Conservation (phyloP, 306 rosid genomes). For the Prinsepia uniflora region DNA sequence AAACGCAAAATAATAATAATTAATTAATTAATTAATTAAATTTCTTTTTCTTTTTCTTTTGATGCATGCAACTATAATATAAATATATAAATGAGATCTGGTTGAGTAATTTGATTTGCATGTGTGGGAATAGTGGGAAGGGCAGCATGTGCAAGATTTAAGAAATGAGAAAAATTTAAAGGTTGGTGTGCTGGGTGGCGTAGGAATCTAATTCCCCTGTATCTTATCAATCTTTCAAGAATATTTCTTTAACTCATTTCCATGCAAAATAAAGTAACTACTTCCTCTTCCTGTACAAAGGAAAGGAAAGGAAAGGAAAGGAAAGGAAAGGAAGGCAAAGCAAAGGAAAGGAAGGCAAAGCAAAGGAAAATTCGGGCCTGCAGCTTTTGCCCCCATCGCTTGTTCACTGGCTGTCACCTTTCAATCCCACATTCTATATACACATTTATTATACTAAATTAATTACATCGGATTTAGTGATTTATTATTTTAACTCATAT, state of each 20-base stretch:
- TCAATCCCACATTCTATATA: neutral
- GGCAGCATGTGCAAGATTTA: conserved; percentile 26
- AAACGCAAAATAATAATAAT: neutral
- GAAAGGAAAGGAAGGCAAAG: conserved; percentile 26
- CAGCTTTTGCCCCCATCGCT: conserved; percentile 31
- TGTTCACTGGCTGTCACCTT: conserved; percentile 7
- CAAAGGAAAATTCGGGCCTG: conserved; percentile 29
- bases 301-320: conserved; percentile 2
- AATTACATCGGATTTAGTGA: neutral
- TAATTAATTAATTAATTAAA: too few relatives aligned
- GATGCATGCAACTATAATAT: conserved; percentile 13
- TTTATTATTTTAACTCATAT: neutral
- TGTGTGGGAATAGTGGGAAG: neutral
- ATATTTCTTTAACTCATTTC: conserved; percentile 43
- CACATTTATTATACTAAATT: neutral
- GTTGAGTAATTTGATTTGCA: neutral
- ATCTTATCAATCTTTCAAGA: conserved; percentile 43
- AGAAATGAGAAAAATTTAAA: conserved; percentile 13
- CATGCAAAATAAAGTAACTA: conserved; percentile 24
- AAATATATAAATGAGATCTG: neutral
- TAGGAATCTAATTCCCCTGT: conserved; percentile 54
- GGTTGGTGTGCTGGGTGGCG: conserved; percentile 29
- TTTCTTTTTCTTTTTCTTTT: neutral
- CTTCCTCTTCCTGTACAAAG: neutral
- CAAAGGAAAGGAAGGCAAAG: conserved; percentile 1